Percentiles rank a stretch among this genome's conserved stretches.
Evolutionary conservation across 768 basidiomycete genomes (phyloP).

Genomic region (Agrocybe praecox): DNA sequence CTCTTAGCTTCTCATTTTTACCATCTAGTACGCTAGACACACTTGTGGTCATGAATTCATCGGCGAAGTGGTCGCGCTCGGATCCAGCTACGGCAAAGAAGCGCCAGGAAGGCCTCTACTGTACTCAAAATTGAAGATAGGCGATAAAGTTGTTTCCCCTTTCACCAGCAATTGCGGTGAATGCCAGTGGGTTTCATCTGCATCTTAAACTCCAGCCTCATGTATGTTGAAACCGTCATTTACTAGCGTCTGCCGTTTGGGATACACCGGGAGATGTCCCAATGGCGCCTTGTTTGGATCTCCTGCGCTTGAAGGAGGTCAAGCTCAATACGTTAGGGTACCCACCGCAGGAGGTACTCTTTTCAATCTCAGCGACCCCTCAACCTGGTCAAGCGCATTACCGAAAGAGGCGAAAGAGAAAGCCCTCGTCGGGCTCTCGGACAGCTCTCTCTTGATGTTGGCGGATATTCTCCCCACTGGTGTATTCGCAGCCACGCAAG

Average conservation of each 20-base stretch:
- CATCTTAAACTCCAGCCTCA: background rate
- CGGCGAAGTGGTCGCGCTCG: conserved; percentile 71
- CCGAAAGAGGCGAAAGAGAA: conserved; percentile 35
- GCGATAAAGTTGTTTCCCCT: conserved; percentile 79
- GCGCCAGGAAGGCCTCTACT: conserved; percentile 55
- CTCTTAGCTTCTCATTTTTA: background rate
- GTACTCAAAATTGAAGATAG: conserved; percentile 65
- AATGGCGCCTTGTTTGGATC: conserved; percentile 67
- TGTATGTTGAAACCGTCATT: background rate
- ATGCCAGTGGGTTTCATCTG: conserved; percentile 61
- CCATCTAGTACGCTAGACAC: conserved; percentile 42
- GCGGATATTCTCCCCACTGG: conserved; percentile 84
- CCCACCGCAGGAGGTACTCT: conserved; percentile 82
- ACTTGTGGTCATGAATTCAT: conserved; percentile 80
- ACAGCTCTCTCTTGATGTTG: conserved; percentile 69
- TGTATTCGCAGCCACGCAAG: conserved; percentile 74
- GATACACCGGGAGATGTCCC: conserved; percentile 72
- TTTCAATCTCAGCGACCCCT: conserved; percentile 58
- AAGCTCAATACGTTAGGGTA: conserved; percentile 79
- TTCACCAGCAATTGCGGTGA: conserved; percentile 86
- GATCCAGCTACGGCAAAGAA: conserved; percentile 50
- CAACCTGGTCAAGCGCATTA: conserved; percentile 44
- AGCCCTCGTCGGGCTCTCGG: conserved; percentile 47
- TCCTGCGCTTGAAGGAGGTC: conserved; percentile 67
- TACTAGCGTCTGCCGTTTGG: conserved; percentile 73